Conservation (phyloP, 1,284 basidiomycete genomes). For the Sporisorium graminicola region DNA sequence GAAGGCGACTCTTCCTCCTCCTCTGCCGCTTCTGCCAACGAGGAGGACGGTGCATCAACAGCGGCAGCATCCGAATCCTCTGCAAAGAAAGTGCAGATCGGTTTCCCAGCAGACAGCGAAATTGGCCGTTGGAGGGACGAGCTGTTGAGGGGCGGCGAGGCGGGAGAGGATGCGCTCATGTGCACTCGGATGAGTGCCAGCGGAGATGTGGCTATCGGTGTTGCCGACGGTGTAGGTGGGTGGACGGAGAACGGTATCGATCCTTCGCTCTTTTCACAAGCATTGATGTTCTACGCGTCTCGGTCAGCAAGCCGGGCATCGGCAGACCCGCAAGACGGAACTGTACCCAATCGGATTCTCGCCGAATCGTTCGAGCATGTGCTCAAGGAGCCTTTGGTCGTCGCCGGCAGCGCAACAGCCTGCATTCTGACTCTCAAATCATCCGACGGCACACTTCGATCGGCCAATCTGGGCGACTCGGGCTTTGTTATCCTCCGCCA, state of each 20-base stretch:
- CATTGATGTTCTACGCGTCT: constrained; percentile 78
- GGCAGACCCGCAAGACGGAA: constrained; percentile 20
- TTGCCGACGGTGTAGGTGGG: constrained; percentile 80
- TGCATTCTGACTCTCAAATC: constrained; percentile 83
- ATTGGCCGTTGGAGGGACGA: constrained; percentile 80
- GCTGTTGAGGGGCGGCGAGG: constrained; percentile 73
- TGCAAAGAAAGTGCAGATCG: constrained; percentile 70
- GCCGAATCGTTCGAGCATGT: constrained; percentile 81
- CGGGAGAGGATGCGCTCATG: constrained; percentile 72
- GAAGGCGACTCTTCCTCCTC: constrained; percentile 23
- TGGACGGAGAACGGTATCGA: constrained; percentile 84
- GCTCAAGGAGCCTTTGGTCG: constrained; percentile 77
- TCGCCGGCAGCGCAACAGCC: constrained; percentile 87
- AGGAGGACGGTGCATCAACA: constrained; percentile 24
- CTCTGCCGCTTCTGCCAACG: constrained; percentile 21
- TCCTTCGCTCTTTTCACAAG: constrained; percentile 80
- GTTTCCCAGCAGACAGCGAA: constrained; percentile 77
- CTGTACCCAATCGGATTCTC: constrained; percentile 74
- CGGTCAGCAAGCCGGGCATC: constrained; percentile 70
- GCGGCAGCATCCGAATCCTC: constrained; percentile 2
- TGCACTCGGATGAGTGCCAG: constrained; percentile 74
- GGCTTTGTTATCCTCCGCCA: constrained; percentile 79
- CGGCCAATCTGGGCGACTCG: constrained; percentile 91
- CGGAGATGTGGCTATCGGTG: constrained; percentile 82
- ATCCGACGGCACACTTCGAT: constrained; percentile 79